These are phyloP conservation scores for Colletotrichum limetticola DNA, from an alignment of 2,329 filamentous ascomycete species.

Conservation along the genomic window DNA sequence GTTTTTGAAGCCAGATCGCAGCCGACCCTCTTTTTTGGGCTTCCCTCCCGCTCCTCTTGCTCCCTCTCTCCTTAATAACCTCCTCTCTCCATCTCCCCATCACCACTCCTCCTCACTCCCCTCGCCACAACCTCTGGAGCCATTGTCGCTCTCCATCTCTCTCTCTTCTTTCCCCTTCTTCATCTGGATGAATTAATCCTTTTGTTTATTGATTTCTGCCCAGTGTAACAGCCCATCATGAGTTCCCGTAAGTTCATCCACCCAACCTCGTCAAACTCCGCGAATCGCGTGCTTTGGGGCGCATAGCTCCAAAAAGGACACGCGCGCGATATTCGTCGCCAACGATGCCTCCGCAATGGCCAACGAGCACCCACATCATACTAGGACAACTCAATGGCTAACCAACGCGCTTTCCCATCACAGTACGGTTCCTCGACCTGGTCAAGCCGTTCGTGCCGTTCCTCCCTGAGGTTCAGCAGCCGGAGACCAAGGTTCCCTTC, in stretches of 20 bases:
- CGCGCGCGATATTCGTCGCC: slow-evolving; percentile 17
- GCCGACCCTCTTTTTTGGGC: slow-evolving; percentile 33
- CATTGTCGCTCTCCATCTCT: slow-evolving; percentile 38
- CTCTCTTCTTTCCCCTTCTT: slow-evolving; percentile 44
- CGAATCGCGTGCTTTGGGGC: slow-evolving; percentile 27
- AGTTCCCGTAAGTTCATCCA: slow-evolving; percentile 62
- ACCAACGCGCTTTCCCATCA: slow-evolving; percentile 7
- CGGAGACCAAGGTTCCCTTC: slow-evolving; percentile 98
- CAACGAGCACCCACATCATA: neutral
- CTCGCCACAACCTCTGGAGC: slow-evolving; percentile 45
- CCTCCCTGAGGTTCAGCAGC: slow-evolving; percentile 98
- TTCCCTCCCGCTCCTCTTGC: slow-evolving; percentile 38
- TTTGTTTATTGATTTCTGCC: slow-evolving; percentile 43
- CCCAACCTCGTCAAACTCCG: neutral
- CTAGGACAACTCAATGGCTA: slow-evolving; percentile 24
- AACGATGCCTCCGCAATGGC: neutral
- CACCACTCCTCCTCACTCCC: slow-evolving; percentile 42
- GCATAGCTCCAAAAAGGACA: slow-evolving; percentile 27
- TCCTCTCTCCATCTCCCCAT: slow-evolving; percentile 39
- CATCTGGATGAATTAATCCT: slow-evolving; percentile 48
- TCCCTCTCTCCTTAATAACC: slow-evolving; percentile 49
- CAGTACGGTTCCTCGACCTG: slow-evolving; percentile 99
- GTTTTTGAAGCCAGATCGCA: slow-evolving; percentile 57
- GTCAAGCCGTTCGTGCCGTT: slow-evolving; percentile 99
- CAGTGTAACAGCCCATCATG: slow-evolving; percentile 55